Conservation (phyloP, 2,329 filamentous ascomycete genomes). For the Ceratocystis papillata region DNA sequence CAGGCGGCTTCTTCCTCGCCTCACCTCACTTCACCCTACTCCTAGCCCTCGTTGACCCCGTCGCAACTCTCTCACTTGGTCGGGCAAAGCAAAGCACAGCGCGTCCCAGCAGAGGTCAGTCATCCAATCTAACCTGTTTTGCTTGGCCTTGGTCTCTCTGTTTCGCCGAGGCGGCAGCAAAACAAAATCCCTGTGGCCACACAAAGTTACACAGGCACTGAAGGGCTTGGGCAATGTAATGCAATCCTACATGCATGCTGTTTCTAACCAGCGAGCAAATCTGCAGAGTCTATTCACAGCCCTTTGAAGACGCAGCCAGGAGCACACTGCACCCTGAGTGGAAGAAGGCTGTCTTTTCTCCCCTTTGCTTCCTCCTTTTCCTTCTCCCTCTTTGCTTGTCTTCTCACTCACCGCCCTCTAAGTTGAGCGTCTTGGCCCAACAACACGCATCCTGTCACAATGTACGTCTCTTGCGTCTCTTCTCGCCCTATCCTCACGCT, state of each 20-base stretch:
- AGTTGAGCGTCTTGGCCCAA: not conserved
- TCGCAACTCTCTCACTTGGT: too few species aligned
- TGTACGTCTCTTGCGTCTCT: not conserved
- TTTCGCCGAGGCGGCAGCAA: not conserved
- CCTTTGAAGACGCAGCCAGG: too few species aligned
- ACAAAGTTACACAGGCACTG: slow-evolving; percentile 6
- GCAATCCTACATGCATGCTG: slow-evolving; percentile 5
- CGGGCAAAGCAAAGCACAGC: too few species aligned
- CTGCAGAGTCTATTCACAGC: not conserved
- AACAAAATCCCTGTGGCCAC: not conserved
- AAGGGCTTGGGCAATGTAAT: not conserved
- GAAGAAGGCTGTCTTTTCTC: too few species aligned
- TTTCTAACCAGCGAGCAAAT: slow-evolving; percentile 1
- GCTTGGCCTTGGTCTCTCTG: too few species aligned
- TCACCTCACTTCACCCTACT: not conserved
- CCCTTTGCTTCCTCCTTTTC: not conserved
- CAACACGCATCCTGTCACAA: not conserved
- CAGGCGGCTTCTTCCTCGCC: not conserved
- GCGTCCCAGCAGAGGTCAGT: too few species aligned
- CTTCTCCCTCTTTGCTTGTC: not conserved
- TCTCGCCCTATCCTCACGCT: not conserved
- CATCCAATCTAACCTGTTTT: too few species aligned
- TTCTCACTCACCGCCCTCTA: not conserved
- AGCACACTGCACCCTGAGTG: too few species aligned
- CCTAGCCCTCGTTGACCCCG: too few species aligned